Conservation (phyloP, 495 filamentous ascomycete genomes). For the Lasiosphaeriaceae sp. region DNA sequence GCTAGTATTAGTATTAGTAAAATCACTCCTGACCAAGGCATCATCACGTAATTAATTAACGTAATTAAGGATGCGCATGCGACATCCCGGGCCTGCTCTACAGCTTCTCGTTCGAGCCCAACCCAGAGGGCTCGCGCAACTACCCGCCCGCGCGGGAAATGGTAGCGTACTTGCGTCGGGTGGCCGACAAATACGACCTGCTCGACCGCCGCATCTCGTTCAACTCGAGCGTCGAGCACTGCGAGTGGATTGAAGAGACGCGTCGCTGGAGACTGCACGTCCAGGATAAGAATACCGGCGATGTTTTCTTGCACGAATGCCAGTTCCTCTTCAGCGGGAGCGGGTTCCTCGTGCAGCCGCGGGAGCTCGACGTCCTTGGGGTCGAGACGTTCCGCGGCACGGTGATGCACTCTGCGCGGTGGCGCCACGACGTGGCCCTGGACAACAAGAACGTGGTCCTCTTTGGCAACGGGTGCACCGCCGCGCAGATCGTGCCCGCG, state of each 20-base stretch:
- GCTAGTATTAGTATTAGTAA: no score
- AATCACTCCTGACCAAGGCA: no score
- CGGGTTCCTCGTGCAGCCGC: slow-evolving; percentile 42
- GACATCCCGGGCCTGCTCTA: slow-evolving; percentile 49
- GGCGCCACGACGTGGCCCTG: slow-evolving; percentile 46
- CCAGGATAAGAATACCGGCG: slow-evolving; percentile 1
- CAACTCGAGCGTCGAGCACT: slow-evolving; percentile 53
- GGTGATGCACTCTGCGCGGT: slow-evolving; percentile 57
- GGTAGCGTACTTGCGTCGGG: slow-evolving; percentile 52
- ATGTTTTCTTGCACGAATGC: slow-evolving; percentile 17
- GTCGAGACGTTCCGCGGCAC: slow-evolving; percentile 51
- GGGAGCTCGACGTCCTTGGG: slow-evolving; percentile 46
- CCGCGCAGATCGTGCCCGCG: slow-evolving; percentile 40
- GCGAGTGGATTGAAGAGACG: slow-evolving; percentile 55
- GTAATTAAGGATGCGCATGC: slow-evolving; percentile 30
- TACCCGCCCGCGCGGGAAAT: slow-evolving; percentile 56
- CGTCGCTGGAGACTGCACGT: slow-evolving; percentile 29
- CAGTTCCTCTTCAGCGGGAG: slow-evolving; percentile 47
- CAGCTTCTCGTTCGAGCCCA: slow-evolving; percentile 59
- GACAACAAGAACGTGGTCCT: slow-evolving; percentile 53
- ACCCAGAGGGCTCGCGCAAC: slow-evolving; percentile 53
- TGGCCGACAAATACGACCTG: slow-evolving; percentile 57
- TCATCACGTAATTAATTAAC: no score
- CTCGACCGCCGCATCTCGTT: slow-evolving; percentile 54
- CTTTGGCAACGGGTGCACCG: slow-evolving; percentile 59